A percentile compares a stretch with the other conserved stretches of the same genome.
These are phyloP conservation scores for Cymodocea nodosa DNA, from an alignment of 116 monocot species.

Conservation along the genomic window DNA sequence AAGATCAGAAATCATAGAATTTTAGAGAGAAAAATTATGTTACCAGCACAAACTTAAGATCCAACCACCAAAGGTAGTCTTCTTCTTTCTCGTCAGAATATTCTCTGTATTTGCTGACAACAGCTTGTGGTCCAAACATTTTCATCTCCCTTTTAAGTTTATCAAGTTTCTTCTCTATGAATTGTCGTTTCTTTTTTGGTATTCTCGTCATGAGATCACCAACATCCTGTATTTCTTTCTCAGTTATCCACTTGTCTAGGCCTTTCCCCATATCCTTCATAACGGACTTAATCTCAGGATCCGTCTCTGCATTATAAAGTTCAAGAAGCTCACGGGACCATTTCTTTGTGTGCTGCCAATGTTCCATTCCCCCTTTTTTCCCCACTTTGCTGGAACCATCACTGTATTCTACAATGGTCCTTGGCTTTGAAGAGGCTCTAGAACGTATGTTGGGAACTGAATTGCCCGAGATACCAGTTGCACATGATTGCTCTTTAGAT, in stretches of 20 bases:
- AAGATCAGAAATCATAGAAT: slow-evolving; percentile 6
- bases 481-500: slow-evolving; percentile 11
- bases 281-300: slow-evolving; percentile 73
- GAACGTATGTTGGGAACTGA: slow-evolving; percentile 13
- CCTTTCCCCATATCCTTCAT: slow-evolving; percentile 77
- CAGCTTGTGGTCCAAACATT: slow-evolving; percentile 62
- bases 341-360: slow-evolving; percentile 85
- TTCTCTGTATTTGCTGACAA: slow-evolving; percentile 72
- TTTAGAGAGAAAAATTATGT: background rate
- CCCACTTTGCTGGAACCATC: slow-evolving; percentile 67
- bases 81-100: slow-evolving; percentile 62
- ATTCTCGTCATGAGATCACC: slow-evolving; percentile 44
- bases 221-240: slow-evolving; percentile 47
- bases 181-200: slow-evolving; percentile 41
- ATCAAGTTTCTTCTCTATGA: slow-evolving; percentile 61
- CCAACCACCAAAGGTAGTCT: slow-evolving; percentile 83
- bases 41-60: slow-evolving; percentile 68
- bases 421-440: slow-evolving; percentile 17
- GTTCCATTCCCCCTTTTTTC: slow-evolving; percentile 54
- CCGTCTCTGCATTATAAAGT: slow-evolving; percentile 65
- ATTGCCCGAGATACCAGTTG: slow-evolving; percentile 8
- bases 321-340: slow-evolving; percentile 77
- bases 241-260: slow-evolving; percentile 69
- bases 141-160: slow-evolving; percentile 63
- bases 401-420: slow-evolving; percentile 65